phyloP scores from a whole-genome alignment of 495 filamentous ascomycete species.

The Lasiosphaeriaceae sp. region DNA sequence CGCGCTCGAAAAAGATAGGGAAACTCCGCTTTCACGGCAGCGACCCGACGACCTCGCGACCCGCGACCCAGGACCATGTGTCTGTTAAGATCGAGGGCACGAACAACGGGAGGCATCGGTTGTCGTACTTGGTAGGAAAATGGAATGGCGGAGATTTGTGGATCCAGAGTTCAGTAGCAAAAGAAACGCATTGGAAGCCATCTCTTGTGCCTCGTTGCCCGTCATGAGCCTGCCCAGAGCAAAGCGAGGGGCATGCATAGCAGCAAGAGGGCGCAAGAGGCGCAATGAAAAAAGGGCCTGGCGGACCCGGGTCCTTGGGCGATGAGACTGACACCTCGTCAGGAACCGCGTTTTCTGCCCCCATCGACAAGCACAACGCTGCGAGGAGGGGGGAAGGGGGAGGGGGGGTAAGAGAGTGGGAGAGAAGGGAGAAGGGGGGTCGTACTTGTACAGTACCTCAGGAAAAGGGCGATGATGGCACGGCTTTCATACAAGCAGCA shows the following conservation, averaged over 20 bases:
- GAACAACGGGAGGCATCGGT: too few relatives aligned
- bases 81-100: too few relatives aligned
- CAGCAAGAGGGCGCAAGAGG: neutral
- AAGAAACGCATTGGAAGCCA: neutral
- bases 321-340: neutral
- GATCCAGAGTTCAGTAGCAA: neutral
- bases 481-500: neutral
- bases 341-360: neutral
- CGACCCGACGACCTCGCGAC: too few relatives aligned
- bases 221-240: neutral
- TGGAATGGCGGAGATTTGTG: too few relatives aligned
- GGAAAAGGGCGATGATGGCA: neutral
- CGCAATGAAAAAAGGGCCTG: neutral
- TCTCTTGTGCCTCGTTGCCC: neutral
- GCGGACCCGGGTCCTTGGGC: slow-evolving; percentile 1
- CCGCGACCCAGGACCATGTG: neutral
- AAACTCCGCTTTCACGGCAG: too few relatives aligned
- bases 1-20: too few relatives aligned
- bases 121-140: too few relatives aligned
- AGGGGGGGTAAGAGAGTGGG: neutral
- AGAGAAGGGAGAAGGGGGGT: neutral
- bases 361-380: neutral
- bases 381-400: neutral
- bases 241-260: neutral
- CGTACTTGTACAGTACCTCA: neutral